These are phyloP conservation scores for Cetraspora pellucida DNA, from an alignment of 192 early-diverging fungal genomes.

Conservation along the genomic window DNA sequence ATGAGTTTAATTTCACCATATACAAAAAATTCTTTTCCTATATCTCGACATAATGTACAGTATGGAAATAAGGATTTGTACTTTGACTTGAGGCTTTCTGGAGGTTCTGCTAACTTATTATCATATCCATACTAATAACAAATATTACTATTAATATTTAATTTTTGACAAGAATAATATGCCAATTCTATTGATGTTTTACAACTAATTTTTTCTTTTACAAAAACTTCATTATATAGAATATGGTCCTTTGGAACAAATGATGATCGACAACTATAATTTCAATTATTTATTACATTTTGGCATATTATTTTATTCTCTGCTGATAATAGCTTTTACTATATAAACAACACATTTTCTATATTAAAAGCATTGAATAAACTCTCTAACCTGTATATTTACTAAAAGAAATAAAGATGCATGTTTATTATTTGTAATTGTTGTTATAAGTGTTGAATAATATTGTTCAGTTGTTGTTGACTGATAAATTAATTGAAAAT, in stretches of 20 bases:
- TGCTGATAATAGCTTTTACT: constrained; percentile 6
- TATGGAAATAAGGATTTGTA: not conserved
- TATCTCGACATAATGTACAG: not conserved
- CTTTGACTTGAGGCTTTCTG: not conserved
- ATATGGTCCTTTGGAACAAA: not conserved
- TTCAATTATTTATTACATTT: not conserved
- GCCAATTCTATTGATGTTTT: not conserved
- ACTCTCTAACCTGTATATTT: not conserved
- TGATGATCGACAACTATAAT: not conserved
- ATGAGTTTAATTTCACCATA: not conserved
- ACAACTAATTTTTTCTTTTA: not conserved
- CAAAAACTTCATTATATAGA: constrained; percentile 10
- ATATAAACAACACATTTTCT: not conserved
- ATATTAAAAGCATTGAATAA: constrained; percentile 8
- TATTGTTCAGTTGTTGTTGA: not conserved
- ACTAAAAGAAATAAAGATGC: not conserved
- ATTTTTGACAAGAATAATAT: not conserved
- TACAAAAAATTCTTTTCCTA: constrained; percentile 3
- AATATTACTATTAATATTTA: not conserved
- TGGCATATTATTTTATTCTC: not conserved
- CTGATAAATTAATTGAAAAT: not conserved
- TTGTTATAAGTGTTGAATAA: not conserved
- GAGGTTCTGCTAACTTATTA: not conserved
- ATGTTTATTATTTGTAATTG: not conserved
- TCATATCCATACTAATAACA: not conserved